Evolutionary conservation across 225 moss, liverwort and hornwort genomes (phyloP).

Genomic region (Antitrichia curtipendula): DNA sequence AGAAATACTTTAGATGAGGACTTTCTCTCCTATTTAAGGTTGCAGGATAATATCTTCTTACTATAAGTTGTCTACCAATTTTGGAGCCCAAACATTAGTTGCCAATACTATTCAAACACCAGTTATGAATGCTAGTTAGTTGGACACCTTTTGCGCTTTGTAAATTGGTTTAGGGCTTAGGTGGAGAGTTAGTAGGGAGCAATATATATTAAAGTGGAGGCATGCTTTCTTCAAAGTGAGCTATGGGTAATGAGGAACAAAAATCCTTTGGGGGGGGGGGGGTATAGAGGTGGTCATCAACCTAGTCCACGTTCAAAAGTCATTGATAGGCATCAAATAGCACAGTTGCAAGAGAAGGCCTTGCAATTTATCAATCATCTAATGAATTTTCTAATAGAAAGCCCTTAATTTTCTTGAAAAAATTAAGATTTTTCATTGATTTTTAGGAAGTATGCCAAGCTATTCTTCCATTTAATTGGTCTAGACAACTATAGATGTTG

Average conservation of each 20-base stretch:
- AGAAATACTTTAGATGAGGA: too few relatives aligned
- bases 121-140: neutral
- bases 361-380: neutral
- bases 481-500: neutral
- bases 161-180: neutral
- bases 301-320: accelerated
- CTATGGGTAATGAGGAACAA: neutral
- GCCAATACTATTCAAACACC: too few relatives aligned
- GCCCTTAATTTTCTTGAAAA: neutral
- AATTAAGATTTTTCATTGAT: accelerated
- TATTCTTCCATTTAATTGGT: neutral
- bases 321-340: neutral
- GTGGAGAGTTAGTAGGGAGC: neutral
- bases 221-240: neutral
- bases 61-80: too few relatives aligned
- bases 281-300: neutral
- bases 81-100: too few relatives aligned
- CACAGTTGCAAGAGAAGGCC: accelerated
- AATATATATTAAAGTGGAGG: accelerated
- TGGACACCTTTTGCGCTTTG: too few relatives aligned
- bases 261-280: accelerated
- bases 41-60: too few relatives aligned
- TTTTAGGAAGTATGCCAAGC: accelerated
- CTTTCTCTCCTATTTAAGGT: too few relatives aligned
- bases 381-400: accelerated